Base-by-base conservation (phyloP, 345 rosid species). In the Litchi chinensis region DNA sequence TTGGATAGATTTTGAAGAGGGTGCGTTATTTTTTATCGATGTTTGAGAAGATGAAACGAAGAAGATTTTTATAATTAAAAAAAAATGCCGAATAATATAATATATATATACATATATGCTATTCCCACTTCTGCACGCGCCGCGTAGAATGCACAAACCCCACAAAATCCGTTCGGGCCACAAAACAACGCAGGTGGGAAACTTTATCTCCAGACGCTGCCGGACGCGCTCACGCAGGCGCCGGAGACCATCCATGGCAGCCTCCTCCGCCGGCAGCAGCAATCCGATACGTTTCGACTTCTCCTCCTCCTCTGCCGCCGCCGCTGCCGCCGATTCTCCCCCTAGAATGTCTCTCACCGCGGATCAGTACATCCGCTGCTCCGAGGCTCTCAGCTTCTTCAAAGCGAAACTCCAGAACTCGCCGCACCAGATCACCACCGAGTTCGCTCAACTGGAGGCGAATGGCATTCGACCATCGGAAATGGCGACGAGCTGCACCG, bases 391-490 rank as follows among this genome's bases (percentile, higher is more conserved):
- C 77, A 64, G 10, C 1, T 80, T 70, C 79, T 70, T 95, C 87
- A 75, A 79, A 39, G 82, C 82, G 10, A 91, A 85, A 85, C 80
- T 89, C 78, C 77, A 46, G 52, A 46, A 50, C n/a, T 73, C 70
- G 69, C 91, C 87, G 10, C 77, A 88, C 5, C 72, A 69, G 8
- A 87, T 95, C 79, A 15, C 64, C 63, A 86, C 79, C 28, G 99
- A 93, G 81, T 95, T 93, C 75, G 78, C 78, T 75, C 74, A 37
- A n/a, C 79, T 95, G 83, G 85, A 92, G 96, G 91, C 89, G 28
- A 83, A 79, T 73, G 82, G 91, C 86, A 16, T 94, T 41, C 57
- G 85, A 39, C 65, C 89, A 1, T 86, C 93, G 26, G 90, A 89
- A 86, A 81, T 90, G 91, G 46, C 15, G 19, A 79, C 37, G 71